Evolutionary conservation across 2,329 filamentous ascomycete species (phyloP).

Genomic region (Phialemoniopsis sp.): DNA sequence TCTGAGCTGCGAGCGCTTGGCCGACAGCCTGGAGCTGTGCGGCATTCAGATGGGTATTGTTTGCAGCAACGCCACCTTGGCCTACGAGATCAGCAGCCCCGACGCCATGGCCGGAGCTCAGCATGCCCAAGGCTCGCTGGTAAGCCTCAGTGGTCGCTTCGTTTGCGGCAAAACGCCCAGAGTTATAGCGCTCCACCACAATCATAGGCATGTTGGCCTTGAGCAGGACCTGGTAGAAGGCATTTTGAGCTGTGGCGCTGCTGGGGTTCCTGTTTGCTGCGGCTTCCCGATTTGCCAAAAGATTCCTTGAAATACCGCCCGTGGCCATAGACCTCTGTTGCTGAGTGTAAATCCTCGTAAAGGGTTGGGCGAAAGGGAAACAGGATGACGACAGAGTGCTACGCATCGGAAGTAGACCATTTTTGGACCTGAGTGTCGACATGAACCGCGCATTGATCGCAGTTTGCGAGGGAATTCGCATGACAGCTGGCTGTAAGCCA

Average conservation of each 20-base stretch:
- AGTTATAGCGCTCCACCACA: slow-evolving; percentile 84
- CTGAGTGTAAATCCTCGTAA: slow-evolving; percentile 6
- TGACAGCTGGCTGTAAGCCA: neutral
- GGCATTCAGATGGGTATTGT: slow-evolving; percentile 34
- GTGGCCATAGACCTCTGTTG: slow-evolving; percentile 11
- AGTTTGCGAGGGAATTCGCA: neutral
- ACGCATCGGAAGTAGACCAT: neutral
- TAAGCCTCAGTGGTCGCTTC: slow-evolving; percentile 74
- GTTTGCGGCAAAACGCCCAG: slow-evolving; percentile 79
- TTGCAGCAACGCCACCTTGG: slow-evolving; percentile 15
- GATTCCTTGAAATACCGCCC: slow-evolving; percentile 51
- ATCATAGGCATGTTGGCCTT: slow-evolving; percentile 93
- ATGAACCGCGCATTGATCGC: neutral
- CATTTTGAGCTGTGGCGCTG: slow-evolving; percentile 84
- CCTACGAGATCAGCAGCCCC: slow-evolving; percentile 1
- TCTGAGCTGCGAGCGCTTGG: slow-evolving; percentile 74
- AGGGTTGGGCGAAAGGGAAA: slow-evolving; percentile 9
- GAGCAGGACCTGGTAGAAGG: slow-evolving; percentile 88
- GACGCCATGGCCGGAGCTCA: slow-evolving; percentile 15
- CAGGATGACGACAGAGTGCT: slow-evolving; percentile 14
- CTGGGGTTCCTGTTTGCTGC: slow-evolving; percentile 88
- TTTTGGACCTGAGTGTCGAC: neutral
- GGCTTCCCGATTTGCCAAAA: slow-evolving; percentile 83
- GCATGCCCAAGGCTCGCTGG: slow-evolving; percentile 60
- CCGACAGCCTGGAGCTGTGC: slow-evolving; percentile 74